Conservation (phyloP, 208 protist species). For the Crithidia expoeki region DNA sequence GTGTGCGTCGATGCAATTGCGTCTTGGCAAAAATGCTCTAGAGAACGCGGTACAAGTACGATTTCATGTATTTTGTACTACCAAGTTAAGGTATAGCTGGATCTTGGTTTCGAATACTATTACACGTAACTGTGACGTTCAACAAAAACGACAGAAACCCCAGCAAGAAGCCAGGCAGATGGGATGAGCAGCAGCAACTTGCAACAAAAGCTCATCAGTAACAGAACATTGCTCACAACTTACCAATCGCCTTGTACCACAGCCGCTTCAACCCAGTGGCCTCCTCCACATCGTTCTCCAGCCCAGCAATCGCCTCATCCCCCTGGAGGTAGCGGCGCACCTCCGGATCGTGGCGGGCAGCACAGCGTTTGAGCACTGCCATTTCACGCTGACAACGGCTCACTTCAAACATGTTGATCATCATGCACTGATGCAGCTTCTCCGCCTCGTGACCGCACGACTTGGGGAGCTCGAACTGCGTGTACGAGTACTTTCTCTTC, state of each 20-base stretch:
- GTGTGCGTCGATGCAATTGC: too few relatives aligned
- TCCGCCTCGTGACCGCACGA: constrained; percentile 74
- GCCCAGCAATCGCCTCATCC: constrained; percentile 51
- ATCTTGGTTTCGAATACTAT: too few relatives aligned
- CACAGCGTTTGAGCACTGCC: constrained; percentile 80
- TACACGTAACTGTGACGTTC: neutral
- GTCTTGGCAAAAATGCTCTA: too few relatives aligned
- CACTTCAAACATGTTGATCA: constrained; percentile 90
- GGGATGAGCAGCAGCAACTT: neutral
- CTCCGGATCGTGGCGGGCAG: constrained; percentile 50
- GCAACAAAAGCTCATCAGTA: neutral
- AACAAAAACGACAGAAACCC: constrained; percentile 9
- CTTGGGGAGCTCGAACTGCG: constrained; percentile 57
- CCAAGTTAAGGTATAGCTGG: too few relatives aligned
- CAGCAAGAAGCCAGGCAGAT: neutral
- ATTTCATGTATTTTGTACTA: too few relatives aligned
- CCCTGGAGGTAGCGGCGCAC: constrained; percentile 57
- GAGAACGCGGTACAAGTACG: too few relatives aligned
- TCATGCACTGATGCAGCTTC: constrained; percentile 90
- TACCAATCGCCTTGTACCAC: constrained; percentile 87
- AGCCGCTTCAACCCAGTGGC: constrained; percentile 58
- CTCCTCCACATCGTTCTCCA: constrained; percentile 53
- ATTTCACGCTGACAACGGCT: constrained; percentile 72
- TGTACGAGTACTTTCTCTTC: constrained; percentile 54
- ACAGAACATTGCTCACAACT: constrained; percentile 68